A percentile compares a stretch with the other conserved stretches of the same genome.
phyloP scores from a whole-genome alignment of 1,284 basidiomycete genomes.

The Ganoderma lingzhi region DNA sequence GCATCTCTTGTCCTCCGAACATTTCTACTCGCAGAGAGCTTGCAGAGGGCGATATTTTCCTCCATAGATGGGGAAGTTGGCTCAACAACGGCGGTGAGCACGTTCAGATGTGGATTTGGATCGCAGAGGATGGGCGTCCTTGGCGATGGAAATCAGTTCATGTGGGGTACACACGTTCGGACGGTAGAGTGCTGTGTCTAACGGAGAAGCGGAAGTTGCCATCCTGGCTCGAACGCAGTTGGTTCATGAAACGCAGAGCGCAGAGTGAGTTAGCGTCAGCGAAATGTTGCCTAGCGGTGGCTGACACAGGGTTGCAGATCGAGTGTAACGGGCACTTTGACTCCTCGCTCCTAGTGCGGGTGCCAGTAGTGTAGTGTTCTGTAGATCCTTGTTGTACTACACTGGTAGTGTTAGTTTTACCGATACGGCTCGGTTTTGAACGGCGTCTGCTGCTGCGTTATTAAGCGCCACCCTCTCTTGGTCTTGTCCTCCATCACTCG shows the following conservation, averaged over 20 bases:
- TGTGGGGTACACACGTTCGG: not conserved
- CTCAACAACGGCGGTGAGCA: not conserved
- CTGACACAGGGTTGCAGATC: too few species aligned
- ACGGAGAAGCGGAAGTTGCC: not conserved
- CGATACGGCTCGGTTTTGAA: too few species aligned
- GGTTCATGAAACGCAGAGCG: not conserved
- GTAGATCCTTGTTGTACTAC: too few species aligned
- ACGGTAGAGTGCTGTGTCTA: not conserved
- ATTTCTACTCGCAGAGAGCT: not conserved
- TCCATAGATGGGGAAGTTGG: not conserved
- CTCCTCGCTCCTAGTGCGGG: too few species aligned
- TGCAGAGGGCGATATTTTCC: not conserved
- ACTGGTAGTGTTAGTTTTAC: too few species aligned
- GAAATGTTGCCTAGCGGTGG: too few species aligned
- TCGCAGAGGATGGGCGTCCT: not conserved
- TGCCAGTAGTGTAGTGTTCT: too few species aligned
- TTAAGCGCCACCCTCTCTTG: too few species aligned
- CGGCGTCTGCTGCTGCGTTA: too few species aligned
- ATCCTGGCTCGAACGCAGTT: not conserved
- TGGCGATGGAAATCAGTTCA: not conserved
- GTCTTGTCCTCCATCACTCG: too few species aligned
- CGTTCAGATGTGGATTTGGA: not conserved
- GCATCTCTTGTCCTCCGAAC: not conserved
- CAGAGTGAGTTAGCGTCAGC: not conserved
- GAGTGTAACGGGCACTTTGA: too few species aligned